Base-by-base conservation (phyloP, 495 filamentous ascomycete genomes). In the Glonium stellatum region DNA sequence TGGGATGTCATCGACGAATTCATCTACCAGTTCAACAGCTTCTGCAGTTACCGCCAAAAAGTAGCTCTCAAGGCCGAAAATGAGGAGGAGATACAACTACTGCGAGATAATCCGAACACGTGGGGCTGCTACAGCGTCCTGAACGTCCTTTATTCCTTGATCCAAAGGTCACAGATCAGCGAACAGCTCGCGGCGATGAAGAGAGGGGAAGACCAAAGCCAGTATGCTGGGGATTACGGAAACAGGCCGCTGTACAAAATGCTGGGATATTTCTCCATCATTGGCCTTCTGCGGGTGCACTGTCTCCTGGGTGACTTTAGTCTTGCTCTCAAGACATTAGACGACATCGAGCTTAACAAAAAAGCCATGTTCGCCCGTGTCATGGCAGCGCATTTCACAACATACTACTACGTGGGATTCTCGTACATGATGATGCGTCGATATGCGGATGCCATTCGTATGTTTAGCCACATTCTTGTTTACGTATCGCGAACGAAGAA, bases 371-470 rank as follows among this genome's bases (percentile, higher is more conserved):
- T 98, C 74, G 93, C 93, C 62, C 88, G 95, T 54, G 95, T 97
- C 69, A 97, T 97, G 93, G 95, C 93, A 53, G 93, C 93, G 56
- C 95, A 98, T 78, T 97, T 98, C 80, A 97, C 92, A 53, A 98
- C 93, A 60, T 98, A 98, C 82, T 98, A 98, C 84, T 98, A 97
- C 73, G 92, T 97, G 64, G 93, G 93, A 57, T 97, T 98, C 84
- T 95, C 89, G 67, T 98, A 98, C 84, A 97, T 98, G 93, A 98
- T 98, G 93, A 92, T 97, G 89, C 90, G 92, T 74, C 88, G 93
- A 71, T 98, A 98, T 71, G 90, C 89, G 76, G 93, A 98, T 72
- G 93, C 93, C 73, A 96, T 97, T 77, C 90, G 92, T 80, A 92
- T 95, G 86, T 98, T 98, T 85, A 92, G 87, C 80, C 93, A 98